A percentile compares a stretch with the other conserved stretches of the same genome.
These are phyloP conservation scores for Taiozyma sp. DNA, from an alignment of 1,139 yeast species.

Conservation along the genomic window DNA sequence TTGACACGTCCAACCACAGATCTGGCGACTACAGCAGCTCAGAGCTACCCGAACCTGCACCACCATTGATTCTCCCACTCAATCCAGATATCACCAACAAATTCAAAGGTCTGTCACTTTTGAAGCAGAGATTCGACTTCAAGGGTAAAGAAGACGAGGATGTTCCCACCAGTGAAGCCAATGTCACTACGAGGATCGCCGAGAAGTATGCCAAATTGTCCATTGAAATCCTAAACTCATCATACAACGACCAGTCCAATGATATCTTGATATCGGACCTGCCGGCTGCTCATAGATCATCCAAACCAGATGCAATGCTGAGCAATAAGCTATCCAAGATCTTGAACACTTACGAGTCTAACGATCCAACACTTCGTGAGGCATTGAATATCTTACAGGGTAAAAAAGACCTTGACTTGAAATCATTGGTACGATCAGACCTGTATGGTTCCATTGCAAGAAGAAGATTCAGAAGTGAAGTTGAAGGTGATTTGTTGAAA, in stretches of 20 bases:
- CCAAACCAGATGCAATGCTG: slow-evolving; percentile 23
- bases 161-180: not conserved
- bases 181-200: slow-evolving; percentile 13
- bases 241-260: not conserved
- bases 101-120: slow-evolving; percentile 18
- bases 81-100: slow-evolving; percentile 17
- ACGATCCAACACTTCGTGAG: slow-evolving; percentile 44
- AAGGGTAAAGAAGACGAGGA: not conserved
- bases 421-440: slow-evolving; percentile 45
- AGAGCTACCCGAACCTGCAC: slow-evolving; percentile 22
- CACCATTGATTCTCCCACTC: slow-evolving; percentile 21
- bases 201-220: slow-evolving; percentile 21
- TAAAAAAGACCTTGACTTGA: slow-evolving; percentile 28
- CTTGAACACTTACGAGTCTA: slow-evolving; percentile 38
- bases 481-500: slow-evolving; percentile 67
- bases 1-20: slow-evolving; percentile 2
- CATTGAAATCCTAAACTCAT: slow-evolving; percentile 13
- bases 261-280: slow-evolving; percentile 7
- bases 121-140: slow-evolving; percentile 8
- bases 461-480: slow-evolving; percentile 57
- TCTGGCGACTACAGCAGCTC: not conserved
- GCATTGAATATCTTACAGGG: slow-evolving; percentile 44
- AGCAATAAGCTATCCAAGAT: slow-evolving; percentile 47
- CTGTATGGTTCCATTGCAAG: slow-evolving; percentile 50
- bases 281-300: not conserved